Evolutionary conservation across 169 alveolate genomes (phyloP).

Genomic region (Eimeria zaria): DNA sequence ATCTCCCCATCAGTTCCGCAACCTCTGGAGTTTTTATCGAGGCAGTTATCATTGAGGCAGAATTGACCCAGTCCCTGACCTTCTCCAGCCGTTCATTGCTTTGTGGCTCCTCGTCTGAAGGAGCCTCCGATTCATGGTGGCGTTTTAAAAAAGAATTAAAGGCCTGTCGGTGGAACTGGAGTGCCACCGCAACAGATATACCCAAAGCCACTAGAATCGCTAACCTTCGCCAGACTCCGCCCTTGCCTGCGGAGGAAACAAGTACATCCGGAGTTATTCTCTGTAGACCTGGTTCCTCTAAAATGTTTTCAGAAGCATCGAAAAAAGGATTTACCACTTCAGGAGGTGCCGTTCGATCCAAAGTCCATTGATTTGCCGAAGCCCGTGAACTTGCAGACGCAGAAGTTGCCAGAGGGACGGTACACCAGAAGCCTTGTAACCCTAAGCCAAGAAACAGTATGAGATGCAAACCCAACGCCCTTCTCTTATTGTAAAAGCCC

Average conservation of each 20-base stretch:
- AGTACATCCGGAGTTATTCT: background rate
- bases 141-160: background rate
- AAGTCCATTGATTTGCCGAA: background rate
- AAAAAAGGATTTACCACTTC: background rate
- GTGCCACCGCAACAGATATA: constrained; percentile 16
- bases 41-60: constrained; percentile 1
- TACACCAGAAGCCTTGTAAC: background rate
- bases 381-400: background rate
- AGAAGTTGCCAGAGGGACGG: background rate
- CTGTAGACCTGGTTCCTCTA: background rate
- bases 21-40: background rate
- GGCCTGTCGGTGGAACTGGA: background rate
- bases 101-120: background rate
- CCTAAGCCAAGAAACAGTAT: background rate
- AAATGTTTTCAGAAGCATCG: background rate
- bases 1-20: background rate
- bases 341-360: background rate
- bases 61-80: background rate
- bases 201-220: background rate
- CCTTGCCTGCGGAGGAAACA: background rate
- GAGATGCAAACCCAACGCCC: background rate
- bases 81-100: background rate
- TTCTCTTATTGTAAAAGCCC: background rate
- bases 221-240: background rate
- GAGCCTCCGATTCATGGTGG: background rate